Evolutionary conservation across 2,329 filamentous ascomycete species (phyloP).

Genomic region (Aschersonia sp.): DNA sequence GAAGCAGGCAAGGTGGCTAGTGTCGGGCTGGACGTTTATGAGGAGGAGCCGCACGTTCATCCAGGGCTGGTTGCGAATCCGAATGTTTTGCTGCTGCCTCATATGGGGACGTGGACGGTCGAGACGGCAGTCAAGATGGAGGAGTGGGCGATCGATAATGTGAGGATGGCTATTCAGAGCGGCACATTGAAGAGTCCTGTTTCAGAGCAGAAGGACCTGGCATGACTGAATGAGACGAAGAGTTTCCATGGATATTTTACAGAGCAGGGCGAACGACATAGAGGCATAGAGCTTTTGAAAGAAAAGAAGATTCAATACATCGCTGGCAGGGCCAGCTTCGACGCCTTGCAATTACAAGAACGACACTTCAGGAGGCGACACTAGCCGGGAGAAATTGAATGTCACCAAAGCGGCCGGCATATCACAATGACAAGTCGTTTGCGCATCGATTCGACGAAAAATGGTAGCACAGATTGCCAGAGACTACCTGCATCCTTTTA

Average conservation of each 20-base stretch:
- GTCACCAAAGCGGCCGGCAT: background rate
- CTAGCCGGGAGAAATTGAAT: too few relatives aligned
- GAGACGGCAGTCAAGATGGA: constrained; percentile 58
- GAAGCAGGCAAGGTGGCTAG: constrained; percentile 55
- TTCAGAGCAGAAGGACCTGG: constrained; percentile 45
- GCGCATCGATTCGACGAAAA: background rate
- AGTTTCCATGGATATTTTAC: too few relatives aligned
- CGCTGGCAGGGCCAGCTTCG: too few relatives aligned
- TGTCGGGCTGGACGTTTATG: constrained; percentile 68
- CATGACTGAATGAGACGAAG: background rate
- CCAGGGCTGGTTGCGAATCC: constrained; percentile 56
- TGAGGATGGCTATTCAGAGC: constrained; percentile 45
- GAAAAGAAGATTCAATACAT: background rate
- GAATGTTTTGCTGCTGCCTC: constrained; percentile 61
- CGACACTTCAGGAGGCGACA: too few relatives aligned
- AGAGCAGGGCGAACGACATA: too few relatives aligned
- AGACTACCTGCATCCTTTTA: background rate
- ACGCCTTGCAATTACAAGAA: too few relatives aligned
- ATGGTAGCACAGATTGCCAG: background rate
- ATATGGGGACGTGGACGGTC: constrained; percentile 74
- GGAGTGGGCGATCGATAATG: constrained; percentile 59
- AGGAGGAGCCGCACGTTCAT: constrained; percentile 66
- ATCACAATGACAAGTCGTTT: too few relatives aligned
- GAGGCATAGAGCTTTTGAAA: background rate
- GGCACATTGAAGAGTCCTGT: constrained; percentile 55